Percentiles rank a stretch among this genome's conserved stretches.
Evolutionary conservation across 2,329 filamentous ascomycete genomes (phyloP).

Genomic region (Colletotrichum sp.): DNA sequence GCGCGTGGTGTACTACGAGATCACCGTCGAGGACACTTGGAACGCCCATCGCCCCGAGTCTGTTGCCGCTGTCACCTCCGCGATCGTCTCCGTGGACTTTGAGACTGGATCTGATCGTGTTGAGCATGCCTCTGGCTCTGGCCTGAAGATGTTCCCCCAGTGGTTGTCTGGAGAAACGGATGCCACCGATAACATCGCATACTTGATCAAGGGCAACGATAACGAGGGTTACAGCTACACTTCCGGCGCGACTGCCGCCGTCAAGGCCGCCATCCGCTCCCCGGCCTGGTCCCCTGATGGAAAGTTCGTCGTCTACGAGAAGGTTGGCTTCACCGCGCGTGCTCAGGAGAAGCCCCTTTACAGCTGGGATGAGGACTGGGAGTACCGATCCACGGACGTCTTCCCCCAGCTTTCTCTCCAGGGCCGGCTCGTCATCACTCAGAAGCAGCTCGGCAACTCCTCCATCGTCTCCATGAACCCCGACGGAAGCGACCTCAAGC

Average conservation of each 20-base stretch:
- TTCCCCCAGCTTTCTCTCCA: slow-evolving; percentile 9
- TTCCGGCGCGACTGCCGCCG: not conserved
- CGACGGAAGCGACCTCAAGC: slow-evolving; percentile 3
- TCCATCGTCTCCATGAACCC: slow-evolving; percentile 16
- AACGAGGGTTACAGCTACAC: slow-evolving; percentile 10
- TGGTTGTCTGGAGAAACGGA: not conserved
- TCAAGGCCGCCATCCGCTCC: not conserved
- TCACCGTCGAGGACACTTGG: slow-evolving; percentile 10
- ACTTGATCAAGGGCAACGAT: slow-evolving; percentile 6
- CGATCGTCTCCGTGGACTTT: slow-evolving; percentile 8
- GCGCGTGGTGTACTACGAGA: slow-evolving; percentile 1
- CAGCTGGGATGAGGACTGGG: slow-evolving; percentile 15
- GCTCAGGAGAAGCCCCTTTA: slow-evolving; percentile 8
- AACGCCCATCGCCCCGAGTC: slow-evolving; percentile 11
- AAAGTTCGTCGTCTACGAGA: slow-evolving; percentile 8
- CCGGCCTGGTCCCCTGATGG: slow-evolving; percentile 14
- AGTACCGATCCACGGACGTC: slow-evolving; percentile 12
- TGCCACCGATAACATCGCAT: not conserved
- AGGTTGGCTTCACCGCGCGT: slow-evolving; percentile 5
- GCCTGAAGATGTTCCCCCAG: slow-evolving; percentile 8
- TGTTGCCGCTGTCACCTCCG: not conserved
- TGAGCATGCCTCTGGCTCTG: not conserved
- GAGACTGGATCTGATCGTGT: slow-evolving; percentile 3
- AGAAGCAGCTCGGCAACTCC: slow-evolving; percentile 15
- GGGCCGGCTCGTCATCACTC: slow-evolving; percentile 2